Percentiles rank a stretch among this genome's conserved stretches.
phyloP scores from a whole-genome alignment of 1,139 yeast species.

The Geotrichum phurueaensis region DNA sequence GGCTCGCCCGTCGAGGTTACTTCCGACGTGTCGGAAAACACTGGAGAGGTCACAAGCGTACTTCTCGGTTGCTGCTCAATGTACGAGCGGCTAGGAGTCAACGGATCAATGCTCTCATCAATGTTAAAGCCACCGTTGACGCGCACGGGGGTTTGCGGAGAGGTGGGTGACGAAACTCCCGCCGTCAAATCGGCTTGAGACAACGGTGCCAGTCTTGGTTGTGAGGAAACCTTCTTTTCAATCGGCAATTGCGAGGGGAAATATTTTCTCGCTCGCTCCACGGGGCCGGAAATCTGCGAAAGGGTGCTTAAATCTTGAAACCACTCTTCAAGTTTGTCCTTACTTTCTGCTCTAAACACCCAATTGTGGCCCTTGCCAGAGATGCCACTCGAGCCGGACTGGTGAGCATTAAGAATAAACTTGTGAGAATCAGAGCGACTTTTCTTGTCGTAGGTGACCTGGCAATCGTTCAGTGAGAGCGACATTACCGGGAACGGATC shows the following conservation, averaged over 20 bases:
- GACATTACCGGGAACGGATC: conserved; percentile 89
- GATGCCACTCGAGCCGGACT: conserved; percentile 46
- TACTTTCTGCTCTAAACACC: conserved; percentile 83
- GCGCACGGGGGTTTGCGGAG: conserved; percentile 13
- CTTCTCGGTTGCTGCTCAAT: not conserved
- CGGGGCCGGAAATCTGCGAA: conserved; percentile 47
- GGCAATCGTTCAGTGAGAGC: conserved; percentile 71
- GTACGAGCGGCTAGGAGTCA: conserved; percentile 7
- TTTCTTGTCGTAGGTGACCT: conserved; percentile 65
- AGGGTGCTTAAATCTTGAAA: conserved; percentile 65
- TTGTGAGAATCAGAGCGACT: conserved; percentile 59
- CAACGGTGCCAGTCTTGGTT: conserved; percentile 21
- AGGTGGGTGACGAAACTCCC: conserved; percentile 19
- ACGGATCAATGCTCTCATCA: conserved; percentile 11
- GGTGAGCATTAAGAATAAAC: conserved; percentile 72
- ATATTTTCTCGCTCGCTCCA: conserved; percentile 23
- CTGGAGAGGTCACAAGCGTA: conserved; percentile 24
- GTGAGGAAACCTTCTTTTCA: conserved; percentile 10
- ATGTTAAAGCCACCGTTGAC: not conserved
- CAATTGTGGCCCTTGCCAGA: conserved; percentile 80
- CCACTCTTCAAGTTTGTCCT: conserved; percentile 78
- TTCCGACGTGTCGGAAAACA: conserved; percentile 29
- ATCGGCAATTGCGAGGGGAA: conserved; percentile 19
- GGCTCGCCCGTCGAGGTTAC: conserved; percentile 33
- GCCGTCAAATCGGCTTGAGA: conserved; percentile 12